A percentile compares a stretch with the other conserved stretches of the same genome.
Evolutionary conservation across 208 protist genomes (phyloP).

Genomic region (Balamuthia mandrillaris): DNA sequence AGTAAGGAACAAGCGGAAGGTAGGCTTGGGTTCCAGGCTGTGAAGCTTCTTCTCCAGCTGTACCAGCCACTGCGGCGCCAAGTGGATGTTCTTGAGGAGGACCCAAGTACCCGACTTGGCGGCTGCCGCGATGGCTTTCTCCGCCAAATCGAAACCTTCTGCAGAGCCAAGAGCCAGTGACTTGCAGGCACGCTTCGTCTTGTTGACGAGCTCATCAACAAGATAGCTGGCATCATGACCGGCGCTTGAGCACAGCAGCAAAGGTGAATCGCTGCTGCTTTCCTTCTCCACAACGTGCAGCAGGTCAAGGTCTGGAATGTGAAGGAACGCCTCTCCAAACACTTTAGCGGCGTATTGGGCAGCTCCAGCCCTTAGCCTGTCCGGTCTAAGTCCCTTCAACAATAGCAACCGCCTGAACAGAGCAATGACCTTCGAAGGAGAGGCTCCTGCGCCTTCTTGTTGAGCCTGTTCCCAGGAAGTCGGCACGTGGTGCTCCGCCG

Average conservation of each 20-base stretch:
- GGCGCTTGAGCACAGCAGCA: conserved; percentile 74
- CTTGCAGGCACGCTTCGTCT: conserved; percentile 66
- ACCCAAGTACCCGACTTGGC: conserved; percentile 88
- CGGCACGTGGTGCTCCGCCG: conserved; percentile 34
- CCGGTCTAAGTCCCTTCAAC: conserved; percentile 70
- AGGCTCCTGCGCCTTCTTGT: no score
- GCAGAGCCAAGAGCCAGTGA: conserved; percentile 92
- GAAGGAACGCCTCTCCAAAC: conserved; percentile 65
- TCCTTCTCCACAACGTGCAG: conserved; percentile 55
- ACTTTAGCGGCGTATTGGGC: conserved; percentile 58
- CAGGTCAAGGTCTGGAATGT: conserved; percentile 58
- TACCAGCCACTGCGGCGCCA: conserved; percentile 88
- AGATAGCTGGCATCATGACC: conserved; percentile 86
- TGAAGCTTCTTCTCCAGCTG: conserved; percentile 93
- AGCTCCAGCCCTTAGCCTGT: conserved; percentile 55
- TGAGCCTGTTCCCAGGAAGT: conserved; percentile 30
- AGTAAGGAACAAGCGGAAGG: conserved; percentile 95
- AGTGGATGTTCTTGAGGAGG: conserved; percentile 97
- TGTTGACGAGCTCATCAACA: conserved; percentile 83
- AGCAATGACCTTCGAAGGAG: no score
- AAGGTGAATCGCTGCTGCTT: conserved; percentile 49
- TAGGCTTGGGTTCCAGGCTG: conserved; percentile 64
- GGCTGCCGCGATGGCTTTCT: conserved; percentile 81
- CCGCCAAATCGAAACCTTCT: conserved; percentile 86
- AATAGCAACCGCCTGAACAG: conserved; percentile 63